Evolutionary conservation across 2,329 filamentous ascomycete species (phyloP).

Genomic region (Orbilia javanica): DNA sequence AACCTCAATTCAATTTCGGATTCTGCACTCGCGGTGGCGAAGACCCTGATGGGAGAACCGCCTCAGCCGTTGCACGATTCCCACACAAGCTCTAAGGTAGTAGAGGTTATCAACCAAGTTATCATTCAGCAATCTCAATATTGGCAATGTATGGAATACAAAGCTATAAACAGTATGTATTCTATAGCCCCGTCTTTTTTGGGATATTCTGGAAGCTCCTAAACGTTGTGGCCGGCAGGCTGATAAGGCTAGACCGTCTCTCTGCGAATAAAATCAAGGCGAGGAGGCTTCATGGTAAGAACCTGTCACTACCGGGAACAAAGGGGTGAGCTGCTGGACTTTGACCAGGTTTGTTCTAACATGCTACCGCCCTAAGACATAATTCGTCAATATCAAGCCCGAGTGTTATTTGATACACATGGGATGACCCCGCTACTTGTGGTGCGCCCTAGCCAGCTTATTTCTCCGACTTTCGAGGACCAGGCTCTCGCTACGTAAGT

Average conservation of each 20-base stretch:
- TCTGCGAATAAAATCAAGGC: slow-evolving; percentile 53
- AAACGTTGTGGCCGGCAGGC: slow-evolving; percentile 9
- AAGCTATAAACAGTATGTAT: slow-evolving; percentile 51
- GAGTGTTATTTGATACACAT: slow-evolving; percentile 77
- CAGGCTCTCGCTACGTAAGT: slow-evolving; percentile 82
- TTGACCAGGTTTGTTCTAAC: slow-evolving; percentile 36
- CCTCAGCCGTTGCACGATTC: slow-evolving; percentile 73
- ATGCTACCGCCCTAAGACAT: slow-evolving; percentile 70
- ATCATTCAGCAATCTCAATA: slow-evolving; percentile 70
- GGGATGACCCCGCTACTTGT: slow-evolving; percentile 85
- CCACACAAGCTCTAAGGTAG: slow-evolving; percentile 69
- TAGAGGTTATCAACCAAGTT: slow-evolving; percentile 72
- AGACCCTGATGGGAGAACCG: slow-evolving; percentile 94
- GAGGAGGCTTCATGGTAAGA: slow-evolving; percentile 49
- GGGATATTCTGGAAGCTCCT: neutral
- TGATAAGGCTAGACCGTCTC: slow-evolving; percentile 55
- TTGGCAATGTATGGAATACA: slow-evolving; percentile 48
- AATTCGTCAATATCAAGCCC: slow-evolving; percentile 80
- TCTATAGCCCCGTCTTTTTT: neutral
- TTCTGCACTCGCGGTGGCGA: slow-evolving; percentile 89
- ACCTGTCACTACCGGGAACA: neutral
- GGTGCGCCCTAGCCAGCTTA: slow-evolving; percentile 72
- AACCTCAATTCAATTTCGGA: slow-evolving; percentile 92
- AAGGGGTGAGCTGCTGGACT: neutral
- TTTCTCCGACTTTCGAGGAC: slow-evolving; percentile 84